Conservation (phyloP, 139 green algal genomes). For the Closterium sp. region DNA sequence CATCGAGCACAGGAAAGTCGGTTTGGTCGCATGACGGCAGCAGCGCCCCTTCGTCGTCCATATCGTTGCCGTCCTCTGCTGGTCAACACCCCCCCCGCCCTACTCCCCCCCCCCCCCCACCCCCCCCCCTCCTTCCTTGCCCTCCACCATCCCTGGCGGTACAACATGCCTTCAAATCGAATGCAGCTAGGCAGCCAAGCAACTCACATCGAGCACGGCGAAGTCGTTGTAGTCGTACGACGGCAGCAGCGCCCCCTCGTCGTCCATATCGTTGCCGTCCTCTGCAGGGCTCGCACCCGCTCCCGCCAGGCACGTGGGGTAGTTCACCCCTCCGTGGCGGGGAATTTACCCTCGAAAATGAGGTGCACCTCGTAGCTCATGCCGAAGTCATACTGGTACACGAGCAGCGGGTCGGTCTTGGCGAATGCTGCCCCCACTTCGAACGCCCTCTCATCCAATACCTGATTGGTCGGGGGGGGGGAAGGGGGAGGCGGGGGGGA, state of each 20-base stretch:
- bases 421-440: slow-evolving; percentile 15
- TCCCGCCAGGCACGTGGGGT: slow-evolving; percentile 40
- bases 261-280: slow-evolving; percentile 47
- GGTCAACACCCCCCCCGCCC: slow-evolving; percentile 4
- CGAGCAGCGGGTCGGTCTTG: background rate
- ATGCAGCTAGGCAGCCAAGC: background rate
- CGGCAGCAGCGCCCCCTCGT: slow-evolving; percentile 38
- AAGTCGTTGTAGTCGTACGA: slow-evolving; percentile 45
- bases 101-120: too few species aligned
- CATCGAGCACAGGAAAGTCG: slow-evolving; percentile 28
- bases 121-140: too few species aligned
- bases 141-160: too few species aligned
- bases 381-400: slow-evolving; percentile 49
- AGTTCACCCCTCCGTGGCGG: slow-evolving; percentile 40
- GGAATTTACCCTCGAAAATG: slow-evolving; percentile 33
- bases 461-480: background rate
- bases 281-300: slow-evolving; percentile 34
- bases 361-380: slow-evolving; percentile 43
- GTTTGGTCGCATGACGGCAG: slow-evolving; percentile 35
- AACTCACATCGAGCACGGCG: slow-evolving; percentile 37
- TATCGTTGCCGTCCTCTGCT: slow-evolving; percentile 47
- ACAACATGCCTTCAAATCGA: too few species aligned
- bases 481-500: background rate
- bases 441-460: slow-evolving; percentile 47
- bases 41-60: slow-evolving; percentile 34